phyloP scores from a whole-genome alignment of 306 rosid genomes.

The Aeschynomene evenia region DNA sequence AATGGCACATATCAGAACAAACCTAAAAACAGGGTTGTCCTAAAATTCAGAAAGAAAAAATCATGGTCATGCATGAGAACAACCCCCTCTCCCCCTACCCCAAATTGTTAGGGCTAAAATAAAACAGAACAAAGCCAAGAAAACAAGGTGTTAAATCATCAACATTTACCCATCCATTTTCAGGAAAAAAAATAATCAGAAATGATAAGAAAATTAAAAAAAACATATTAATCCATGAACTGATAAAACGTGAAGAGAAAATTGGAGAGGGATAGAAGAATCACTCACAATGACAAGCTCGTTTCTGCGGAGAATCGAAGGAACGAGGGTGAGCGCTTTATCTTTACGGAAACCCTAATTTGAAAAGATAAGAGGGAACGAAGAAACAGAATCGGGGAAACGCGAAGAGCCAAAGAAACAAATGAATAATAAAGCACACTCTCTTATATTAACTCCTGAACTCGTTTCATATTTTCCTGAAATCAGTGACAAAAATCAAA shows the following conservation, averaged over 20 bases:
- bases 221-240: background rate
- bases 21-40: background rate
- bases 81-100: background rate
- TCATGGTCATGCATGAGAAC: background rate
- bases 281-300: conserved; percentile 50
- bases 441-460: background rate
- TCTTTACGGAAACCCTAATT: conserved; percentile 75
- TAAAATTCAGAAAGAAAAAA: background rate
- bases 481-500: conserved; percentile 40
- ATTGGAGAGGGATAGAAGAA: background rate
- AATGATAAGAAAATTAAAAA: background rate
- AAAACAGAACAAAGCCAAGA: background rate
- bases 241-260: background rate
- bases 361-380: conserved; percentile 48
- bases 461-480: conserved; percentile 44
- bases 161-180: background rate
- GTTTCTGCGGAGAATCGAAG: conserved; percentile 12
- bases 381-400: conserved; percentile 22
- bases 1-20: background rate
- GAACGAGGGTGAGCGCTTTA: conserved; percentile 17
- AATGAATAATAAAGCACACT: conserved; percentile 29
- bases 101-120: background rate
- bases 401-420: background rate
- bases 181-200: background rate
- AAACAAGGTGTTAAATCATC: background rate